phyloP scores from a whole-genome alignment of 768 basidiomycete genomes.

The Termitomyces sp. region DNA sequence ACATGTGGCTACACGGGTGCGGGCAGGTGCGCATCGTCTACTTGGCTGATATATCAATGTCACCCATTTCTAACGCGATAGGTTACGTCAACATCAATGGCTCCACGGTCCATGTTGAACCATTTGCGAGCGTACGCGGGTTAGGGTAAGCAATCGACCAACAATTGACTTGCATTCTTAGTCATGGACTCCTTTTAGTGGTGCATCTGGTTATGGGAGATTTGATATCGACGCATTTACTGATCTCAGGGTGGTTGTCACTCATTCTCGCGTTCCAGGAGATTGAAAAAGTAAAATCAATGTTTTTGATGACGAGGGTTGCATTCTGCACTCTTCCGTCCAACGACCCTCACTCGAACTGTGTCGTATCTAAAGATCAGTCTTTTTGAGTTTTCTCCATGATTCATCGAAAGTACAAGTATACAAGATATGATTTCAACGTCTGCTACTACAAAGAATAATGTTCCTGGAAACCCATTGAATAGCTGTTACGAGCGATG shows the following conservation, averaged over 20 bases:
- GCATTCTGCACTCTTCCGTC: too few relatives aligned
- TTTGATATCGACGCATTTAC: slow-evolving; percentile 50
- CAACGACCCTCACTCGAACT: too few relatives aligned
- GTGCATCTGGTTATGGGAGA: slow-evolving; percentile 44
- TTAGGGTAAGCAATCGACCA: slow-evolving; percentile 34
- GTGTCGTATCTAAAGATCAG: too few relatives aligned
- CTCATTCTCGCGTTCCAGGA: slow-evolving; percentile 27
- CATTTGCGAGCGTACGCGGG: slow-evolving; percentile 30
- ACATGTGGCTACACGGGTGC: slow-evolving; percentile 40
- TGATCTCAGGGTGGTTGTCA: slow-evolving; percentile 35
- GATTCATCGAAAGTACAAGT: not conserved
- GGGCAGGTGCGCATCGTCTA: slow-evolving; percentile 31
- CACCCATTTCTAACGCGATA: slow-evolving; percentile 13
- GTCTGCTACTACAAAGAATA: slow-evolving; percentile 6
- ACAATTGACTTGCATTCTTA: slow-evolving; percentile 11
- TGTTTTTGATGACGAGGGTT: not conserved
- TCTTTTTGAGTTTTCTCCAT: not conserved
- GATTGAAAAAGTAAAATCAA: not conserved
- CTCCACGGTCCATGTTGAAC: slow-evolving; percentile 41
- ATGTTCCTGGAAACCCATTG: not conserved
- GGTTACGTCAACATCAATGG: slow-evolving; percentile 55
- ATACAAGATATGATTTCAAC: not conserved
- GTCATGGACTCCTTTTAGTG: slow-evolving; percentile 18
- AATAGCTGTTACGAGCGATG: not conserved
- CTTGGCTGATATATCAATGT: not conserved